phyloP scores from a whole-genome alignment of 345 rosid genomes.

The Linum trigynum region DNA sequence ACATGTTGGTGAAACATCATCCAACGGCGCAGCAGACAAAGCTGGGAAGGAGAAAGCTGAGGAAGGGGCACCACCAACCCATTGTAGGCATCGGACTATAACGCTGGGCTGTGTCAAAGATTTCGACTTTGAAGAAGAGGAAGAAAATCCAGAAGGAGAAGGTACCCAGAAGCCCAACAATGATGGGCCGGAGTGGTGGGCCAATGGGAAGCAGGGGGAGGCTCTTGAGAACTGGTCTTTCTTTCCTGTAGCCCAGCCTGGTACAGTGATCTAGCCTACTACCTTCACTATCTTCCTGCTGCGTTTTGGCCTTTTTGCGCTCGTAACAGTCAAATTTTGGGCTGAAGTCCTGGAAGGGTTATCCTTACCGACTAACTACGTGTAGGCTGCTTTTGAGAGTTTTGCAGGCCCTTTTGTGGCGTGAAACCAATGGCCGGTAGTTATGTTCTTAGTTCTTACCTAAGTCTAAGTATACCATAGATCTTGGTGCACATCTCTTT shows the following conservation, averaged over 20 bases:
- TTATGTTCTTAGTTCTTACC: conserved; percentile 6
- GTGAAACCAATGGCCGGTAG: conserved; percentile 16
- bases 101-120: conserved; percentile 57
- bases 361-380: conserved; percentile 11
- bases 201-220: conserved; percentile 34
- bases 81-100: conserved; percentile 35
- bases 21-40: neutral
- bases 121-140: conserved; percentile 46
- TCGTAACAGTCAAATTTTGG: neutral
- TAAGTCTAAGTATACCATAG: neutral
- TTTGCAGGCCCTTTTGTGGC: conserved; percentile 29
- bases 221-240: conserved; percentile 59
- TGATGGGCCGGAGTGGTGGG: conserved; percentile 40
- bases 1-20: conserved; percentile 11
- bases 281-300: neutral
- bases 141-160: conserved; percentile 30
- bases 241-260: conserved; percentile 67
- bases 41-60: neutral
- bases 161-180: conserved; percentile 27
- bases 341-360: too few relatives aligned
- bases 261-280: conserved; percentile 38
- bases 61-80: conserved; percentile 10
- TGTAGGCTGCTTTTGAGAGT: conserved; percentile 36
- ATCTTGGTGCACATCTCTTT: too few relatives aligned
- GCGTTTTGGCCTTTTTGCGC: conserved; percentile 8